Evolutionary conservation across 129 eudicot species (phyloP).

Genomic region (Rutidosis leptorrhynchoides): DNA sequence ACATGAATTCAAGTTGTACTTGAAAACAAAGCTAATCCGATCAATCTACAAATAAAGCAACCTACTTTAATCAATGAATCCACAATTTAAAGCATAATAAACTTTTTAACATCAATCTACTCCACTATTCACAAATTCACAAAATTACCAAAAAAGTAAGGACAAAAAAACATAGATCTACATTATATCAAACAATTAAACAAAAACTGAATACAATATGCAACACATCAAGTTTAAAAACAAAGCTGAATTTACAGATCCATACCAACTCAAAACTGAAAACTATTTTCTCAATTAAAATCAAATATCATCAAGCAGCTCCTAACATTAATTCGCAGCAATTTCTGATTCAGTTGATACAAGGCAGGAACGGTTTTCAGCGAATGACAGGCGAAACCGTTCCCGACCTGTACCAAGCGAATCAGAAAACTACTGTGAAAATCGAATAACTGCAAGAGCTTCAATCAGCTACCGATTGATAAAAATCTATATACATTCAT

Average conservation of each 20-base stretch:
- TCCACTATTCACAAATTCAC: too few relatives aligned
- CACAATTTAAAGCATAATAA: background rate
- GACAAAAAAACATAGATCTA: slow-evolving; percentile 22
- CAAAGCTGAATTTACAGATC: slow-evolving; percentile 33
- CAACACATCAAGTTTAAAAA: slow-evolving; percentile 6
- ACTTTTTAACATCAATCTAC: background rate
- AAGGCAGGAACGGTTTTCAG: slow-evolving; percentile 58
- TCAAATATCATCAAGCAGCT: slow-evolving; percentile 13
- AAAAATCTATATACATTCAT: background rate
- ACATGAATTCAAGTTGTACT: background rate
- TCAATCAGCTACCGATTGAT: background rate
- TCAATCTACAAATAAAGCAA: background rate
- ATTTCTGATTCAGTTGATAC: slow-evolving; percentile 79
- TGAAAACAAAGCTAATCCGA: background rate
- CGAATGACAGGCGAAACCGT: slow-evolving; percentile 37
- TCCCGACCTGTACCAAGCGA: slow-evolving; percentile 99
- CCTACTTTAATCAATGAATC: background rate
- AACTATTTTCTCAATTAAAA: slow-evolving; percentile 10
- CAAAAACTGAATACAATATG: background rate
- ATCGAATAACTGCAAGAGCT: background rate
- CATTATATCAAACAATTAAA: slow-evolving; percentile 3
- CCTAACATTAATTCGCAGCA: slow-evolving; percentile 29
- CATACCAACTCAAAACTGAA: background rate
- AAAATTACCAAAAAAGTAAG: too few relatives aligned
- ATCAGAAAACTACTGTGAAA: slow-evolving; percentile 61